Conservation (phyloP, 495 filamentous ascomycete species). For the Coniosporium apollinis region DNA sequence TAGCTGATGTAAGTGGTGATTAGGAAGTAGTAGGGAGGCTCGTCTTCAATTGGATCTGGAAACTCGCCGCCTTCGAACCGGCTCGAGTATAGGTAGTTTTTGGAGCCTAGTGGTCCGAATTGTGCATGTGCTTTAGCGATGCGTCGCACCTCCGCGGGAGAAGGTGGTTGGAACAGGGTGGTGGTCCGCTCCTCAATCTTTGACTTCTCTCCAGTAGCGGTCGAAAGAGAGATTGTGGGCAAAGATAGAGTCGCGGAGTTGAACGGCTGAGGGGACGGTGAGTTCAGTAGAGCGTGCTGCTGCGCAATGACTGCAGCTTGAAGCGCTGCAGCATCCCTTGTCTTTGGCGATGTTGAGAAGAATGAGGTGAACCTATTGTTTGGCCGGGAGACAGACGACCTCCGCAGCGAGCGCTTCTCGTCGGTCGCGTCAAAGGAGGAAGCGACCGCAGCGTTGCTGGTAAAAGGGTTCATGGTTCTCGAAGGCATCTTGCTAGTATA, state of each 20-base stretch:
- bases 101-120: conserved; percentile 72
- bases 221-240: conserved; percentile 84
- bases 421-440: conserved; percentile 14
- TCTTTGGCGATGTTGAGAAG: conserved; percentile 42
- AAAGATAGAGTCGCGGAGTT: conserved; percentile 59
- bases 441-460: conserved; percentile 10
- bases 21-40: conserved; percentile 91
- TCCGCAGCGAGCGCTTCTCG: conserved; percentile 1
- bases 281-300: conserved; percentile 39
- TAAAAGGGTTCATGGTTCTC: conserved; percentile 23
- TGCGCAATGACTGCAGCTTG: conserved; percentile 39
- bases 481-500: conserved; percentile 21
- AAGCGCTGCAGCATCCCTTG: conserved; percentile 34
- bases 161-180: conserved; percentile 81
- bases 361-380: conserved; percentile 41
- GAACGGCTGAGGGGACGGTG: conserved; percentile 45
- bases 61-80: conserved; percentile 62
- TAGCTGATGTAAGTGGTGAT: conserved; percentile 96
- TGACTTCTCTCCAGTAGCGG: conserved; percentile 64
- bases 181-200: conserved; percentile 56
- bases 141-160: conserved; percentile 62
- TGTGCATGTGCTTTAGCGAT: conserved; percentile 71
- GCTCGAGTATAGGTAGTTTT: conserved; percentile 72
- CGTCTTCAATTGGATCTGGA: conserved; percentile 73
- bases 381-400: conserved; percentile 47